phyloP scores from a whole-genome alignment of 306 rosid genomes.

The Malus sieversii region DNA sequence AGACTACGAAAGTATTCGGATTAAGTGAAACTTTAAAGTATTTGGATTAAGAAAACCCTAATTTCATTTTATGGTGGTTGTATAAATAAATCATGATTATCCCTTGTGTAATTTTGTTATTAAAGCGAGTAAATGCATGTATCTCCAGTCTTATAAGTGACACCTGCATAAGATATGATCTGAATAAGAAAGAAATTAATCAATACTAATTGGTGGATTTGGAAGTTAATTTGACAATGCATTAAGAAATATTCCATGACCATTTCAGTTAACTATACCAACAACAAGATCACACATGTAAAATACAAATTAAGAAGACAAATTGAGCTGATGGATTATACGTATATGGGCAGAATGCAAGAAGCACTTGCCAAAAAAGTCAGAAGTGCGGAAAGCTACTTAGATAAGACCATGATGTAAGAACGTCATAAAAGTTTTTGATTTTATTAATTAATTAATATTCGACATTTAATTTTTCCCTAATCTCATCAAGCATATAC shows the following conservation, averaged over 20 bases:
- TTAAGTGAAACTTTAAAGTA: neutral
- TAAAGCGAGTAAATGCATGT: neutral
- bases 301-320: too few species aligned
- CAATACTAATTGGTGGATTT: neutral
- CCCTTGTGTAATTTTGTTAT: neutral
- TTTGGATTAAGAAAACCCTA: neutral
- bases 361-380: neutral
- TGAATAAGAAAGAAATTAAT: too few species aligned
- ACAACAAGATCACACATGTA: too few species aligned
- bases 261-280: too few species aligned
- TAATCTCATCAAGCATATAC: neutral
- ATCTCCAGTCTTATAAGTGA: neutral
- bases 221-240: too few species aligned
- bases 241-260: too few species aligned
- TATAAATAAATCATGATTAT: neutral
- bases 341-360: neutral
- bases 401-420: neutral
- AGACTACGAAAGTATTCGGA: neutral
- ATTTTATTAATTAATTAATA: neutral
- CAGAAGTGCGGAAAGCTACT: neutral
- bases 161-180: too few species aligned
- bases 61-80: neutral
- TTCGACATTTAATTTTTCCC: neutral
- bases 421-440: neutral
- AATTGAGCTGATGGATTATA: neutral